Evolutionary conservation across 768 basidiomycete species (phyloP).

Genomic region (Xanthoconium stramineum): DNA sequence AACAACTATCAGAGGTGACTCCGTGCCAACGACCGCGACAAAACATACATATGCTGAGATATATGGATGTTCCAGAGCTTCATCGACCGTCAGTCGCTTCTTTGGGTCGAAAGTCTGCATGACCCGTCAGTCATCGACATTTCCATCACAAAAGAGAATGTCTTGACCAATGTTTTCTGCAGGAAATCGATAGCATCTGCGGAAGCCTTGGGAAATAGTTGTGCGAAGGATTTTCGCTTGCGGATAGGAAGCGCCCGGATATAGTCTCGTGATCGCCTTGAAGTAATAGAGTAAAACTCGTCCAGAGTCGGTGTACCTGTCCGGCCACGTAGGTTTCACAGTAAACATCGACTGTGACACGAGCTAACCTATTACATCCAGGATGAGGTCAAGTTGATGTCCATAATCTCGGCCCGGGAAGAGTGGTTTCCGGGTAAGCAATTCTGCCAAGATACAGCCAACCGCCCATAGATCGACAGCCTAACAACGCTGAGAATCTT

Average conservation of each 20-base stretch:
- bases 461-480: constrained; percentile 77
- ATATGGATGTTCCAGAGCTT: constrained; percentile 82
- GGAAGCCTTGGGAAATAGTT: constrained; percentile 76
- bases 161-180: constrained; percentile 60
- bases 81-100: constrained; percentile 78
- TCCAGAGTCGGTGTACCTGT: constrained; percentile 80
- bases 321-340: constrained; percentile 15
- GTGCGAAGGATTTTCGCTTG: constrained; percentile 65
- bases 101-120: constrained; percentile 80
- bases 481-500: constrained; percentile 23
- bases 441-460: constrained; percentile 76
- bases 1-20: constrained; percentile 1
- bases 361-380: constrained; percentile 72
- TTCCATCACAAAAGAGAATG: constrained; percentile 26
- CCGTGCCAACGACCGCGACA: neutral
- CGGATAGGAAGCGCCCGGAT: constrained; percentile 83
- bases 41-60: constrained; percentile 66
- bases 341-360: constrained; percentile 4
- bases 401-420: constrained; percentile 89
- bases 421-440: constrained; percentile 74
- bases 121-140: neutral
- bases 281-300: constrained; percentile 89
- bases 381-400: constrained; percentile 83
- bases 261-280: constrained; percentile 80
- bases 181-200: constrained; percentile 71